phyloP scores from a whole-genome alignment of 306 rosid genomes.

The Luffa acutangula region DNA sequence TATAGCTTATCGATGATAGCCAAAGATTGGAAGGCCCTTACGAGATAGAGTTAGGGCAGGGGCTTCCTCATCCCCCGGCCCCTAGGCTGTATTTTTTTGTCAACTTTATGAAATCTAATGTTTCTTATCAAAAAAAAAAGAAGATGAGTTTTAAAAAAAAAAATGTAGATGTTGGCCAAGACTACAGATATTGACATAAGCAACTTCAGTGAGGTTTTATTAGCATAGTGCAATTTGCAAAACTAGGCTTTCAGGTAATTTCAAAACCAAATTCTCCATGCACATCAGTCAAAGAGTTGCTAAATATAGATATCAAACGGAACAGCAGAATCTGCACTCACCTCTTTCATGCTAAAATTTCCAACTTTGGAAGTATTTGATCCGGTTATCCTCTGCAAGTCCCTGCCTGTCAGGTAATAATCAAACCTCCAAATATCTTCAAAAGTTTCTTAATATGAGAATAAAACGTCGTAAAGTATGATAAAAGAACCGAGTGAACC shows the following conservation, averaged over 20 bases:
- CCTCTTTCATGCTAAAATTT: conserved; percentile 43
- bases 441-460: conserved; percentile 4
- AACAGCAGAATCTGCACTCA: conserved; percentile 16
- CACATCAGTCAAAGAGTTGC: background rate
- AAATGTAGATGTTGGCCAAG: too few species aligned
- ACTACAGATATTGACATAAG: too few species aligned
- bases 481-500: background rate
- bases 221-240: too few species aligned
- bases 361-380: conserved; percentile 58
- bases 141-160: too few species aligned
- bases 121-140: too few species aligned
- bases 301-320: background rate
- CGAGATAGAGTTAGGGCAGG: too few species aligned
- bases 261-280: background rate
- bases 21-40: too few species aligned
- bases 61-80: too few species aligned
- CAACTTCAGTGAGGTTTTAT: too few species aligned
- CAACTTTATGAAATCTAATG: too few species aligned
- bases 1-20: too few species aligned
- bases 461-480: background rate
- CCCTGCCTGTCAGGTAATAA: conserved; percentile 82
- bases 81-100: too few species aligned
- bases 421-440: conserved; percentile 35
- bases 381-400: conserved; percentile 77
- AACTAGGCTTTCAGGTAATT: background rate